Evolutionary conservation across 495 filamentous ascomycete species (phyloP), one percentile per base, ranked within the genome.

Genomic region (Aspergillus bridgeri): DNA sequence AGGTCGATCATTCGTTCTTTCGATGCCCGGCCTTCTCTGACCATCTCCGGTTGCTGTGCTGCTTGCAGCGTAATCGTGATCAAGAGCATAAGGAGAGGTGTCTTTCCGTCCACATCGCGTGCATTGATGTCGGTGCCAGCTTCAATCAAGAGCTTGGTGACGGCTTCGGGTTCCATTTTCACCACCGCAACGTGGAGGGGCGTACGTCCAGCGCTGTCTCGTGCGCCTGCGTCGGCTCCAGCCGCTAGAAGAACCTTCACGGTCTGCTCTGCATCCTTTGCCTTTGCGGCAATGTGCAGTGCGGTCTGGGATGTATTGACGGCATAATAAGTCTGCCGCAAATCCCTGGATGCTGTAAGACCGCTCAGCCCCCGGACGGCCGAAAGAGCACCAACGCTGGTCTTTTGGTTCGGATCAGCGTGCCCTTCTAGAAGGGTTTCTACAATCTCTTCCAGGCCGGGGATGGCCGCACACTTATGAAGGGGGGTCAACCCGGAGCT

Each of bases 221-320:
- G 25, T 27, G 25, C 25, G 25, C 7, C 25, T 27, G 25, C 25
- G 25, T 27, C 25, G 25, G 25, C 25, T 7, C 25, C 25, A 7
- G 25, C 25, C 25, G 25, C 25, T 7, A 38, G 47, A 23, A 49
- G 47, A 11, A 19, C 47, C 2, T 49, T 25, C 19, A 49, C 18
- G 47, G 47, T 49, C 6, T 25, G 47, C 20, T 23, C 47, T 19
- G 47, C 47, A n/a, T 49, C 47, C 20, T 49, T 49, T 15, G 25
- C 47, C 20, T 49, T 49, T 17, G 25, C 47, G n/a, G 47, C 47
- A 25, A 49, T 49, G 47, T 49, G 47, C 21, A 49, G 47, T 21
- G 47, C 47, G 47, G 47, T 49, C 47, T 49, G 47, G 11, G 47
- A 21, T n/a, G 47, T 24, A 25, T 49, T 49, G 47, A 49, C 25